These are phyloP conservation scores for Trypanosoma platydactyli DNA, from an alignment of 208 protist genomes.

Conservation along the genomic window DNA sequence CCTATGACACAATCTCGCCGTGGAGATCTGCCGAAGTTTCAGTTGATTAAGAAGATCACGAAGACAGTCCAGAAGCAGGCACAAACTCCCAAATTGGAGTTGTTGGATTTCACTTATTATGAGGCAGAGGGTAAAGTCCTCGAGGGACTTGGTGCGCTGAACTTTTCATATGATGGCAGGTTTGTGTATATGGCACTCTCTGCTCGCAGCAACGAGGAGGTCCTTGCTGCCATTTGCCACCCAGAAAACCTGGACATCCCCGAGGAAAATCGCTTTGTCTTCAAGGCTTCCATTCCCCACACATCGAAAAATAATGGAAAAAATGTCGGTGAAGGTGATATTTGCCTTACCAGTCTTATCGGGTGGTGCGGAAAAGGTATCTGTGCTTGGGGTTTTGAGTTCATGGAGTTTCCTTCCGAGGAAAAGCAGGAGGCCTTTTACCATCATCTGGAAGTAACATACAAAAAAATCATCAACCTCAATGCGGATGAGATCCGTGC, in stretches of 20 bases:
- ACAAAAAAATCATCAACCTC: conserved; percentile 60
- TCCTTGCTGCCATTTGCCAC: conserved; percentile 58
- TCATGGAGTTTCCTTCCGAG: conserved; percentile 49
- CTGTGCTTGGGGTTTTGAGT: conserved; percentile 68
- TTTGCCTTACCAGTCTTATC: conserved; percentile 74
- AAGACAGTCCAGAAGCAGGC: conserved; percentile 25
- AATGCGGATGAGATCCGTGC: conserved; percentile 47
- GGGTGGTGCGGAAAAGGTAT: conserved; percentile 80
- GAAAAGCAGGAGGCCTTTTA: conserved; percentile 58
- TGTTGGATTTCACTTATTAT: conserved; percentile 63
- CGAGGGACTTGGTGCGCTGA: conserved; percentile 65
- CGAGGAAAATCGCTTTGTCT: conserved; percentile 60
- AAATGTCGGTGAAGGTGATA: conserved; percentile 14
- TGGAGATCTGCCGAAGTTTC: conserved; percentile 51
- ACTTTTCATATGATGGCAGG: conserved; percentile 61
- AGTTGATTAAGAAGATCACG: conserved; percentile 50
- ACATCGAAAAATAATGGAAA: conserved; percentile 7
- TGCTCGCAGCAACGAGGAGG: conserved; percentile 47
- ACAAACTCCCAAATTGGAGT: conserved; percentile 33
- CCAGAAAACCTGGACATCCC: conserved; percentile 75
- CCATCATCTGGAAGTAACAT: conserved; percentile 50
- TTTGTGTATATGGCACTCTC: conserved; percentile 76
- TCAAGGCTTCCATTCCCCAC: conserved; percentile 27
- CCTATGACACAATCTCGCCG: conserved; percentile 58
- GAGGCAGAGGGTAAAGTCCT: conserved; percentile 47